Evolutionary conservation across 176 grass and related monocot genomes (phyloP), one percentile per base, ranked within the genome.

Genomic region (Cocos nucifera): DNA sequence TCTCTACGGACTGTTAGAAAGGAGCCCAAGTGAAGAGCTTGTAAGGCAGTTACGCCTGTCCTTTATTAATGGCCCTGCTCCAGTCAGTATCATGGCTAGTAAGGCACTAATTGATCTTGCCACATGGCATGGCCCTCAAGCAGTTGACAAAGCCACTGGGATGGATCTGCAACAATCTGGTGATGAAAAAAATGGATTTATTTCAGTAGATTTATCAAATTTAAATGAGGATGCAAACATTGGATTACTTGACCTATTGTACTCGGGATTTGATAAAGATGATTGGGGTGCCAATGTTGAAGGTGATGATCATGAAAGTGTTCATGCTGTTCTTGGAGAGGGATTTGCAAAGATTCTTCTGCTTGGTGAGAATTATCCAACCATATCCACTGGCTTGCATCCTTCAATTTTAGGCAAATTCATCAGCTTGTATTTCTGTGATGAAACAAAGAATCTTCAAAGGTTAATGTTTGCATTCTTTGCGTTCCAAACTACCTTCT

Each of bases 311-410:
- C 76, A 88, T 59, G 87, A 97, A 69, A 91, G 79, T 71, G 76
- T 86, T 17, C 66, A 70, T 49, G 70, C 79, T 59, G 73, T 88
- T 65, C 78, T 97, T 55, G 87, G 81, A 70, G 87, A 97, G 74
- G 93, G 93, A 60, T 91, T 92, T 75, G 93, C 93, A 24, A 97
- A 97, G 67, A 64, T 88, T 69, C 80, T 97, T 85, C 83, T 97
- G 61, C 67, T 92, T 3, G 81, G 84, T 55, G 75, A 78, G 52
- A 85, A 83, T 63, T 96, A 83, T 70, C 58, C 81, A 69, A 88
- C 67, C 54, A 73, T 97, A 82, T 70, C 87, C 32, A 28, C 44
- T 14, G 71, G 65, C 30, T 71, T 88, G 77, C 76, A 76, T 88
- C 56, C 76, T 79, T 66, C 81, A 51, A 85, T 97, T 56, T 76